Percentiles rank a stretch among this genome's conserved stretches.
Evolutionary conservation across 2,329 filamentous ascomycete genomes (phyloP).

Genomic region (Aspergillus ruber): DNA sequence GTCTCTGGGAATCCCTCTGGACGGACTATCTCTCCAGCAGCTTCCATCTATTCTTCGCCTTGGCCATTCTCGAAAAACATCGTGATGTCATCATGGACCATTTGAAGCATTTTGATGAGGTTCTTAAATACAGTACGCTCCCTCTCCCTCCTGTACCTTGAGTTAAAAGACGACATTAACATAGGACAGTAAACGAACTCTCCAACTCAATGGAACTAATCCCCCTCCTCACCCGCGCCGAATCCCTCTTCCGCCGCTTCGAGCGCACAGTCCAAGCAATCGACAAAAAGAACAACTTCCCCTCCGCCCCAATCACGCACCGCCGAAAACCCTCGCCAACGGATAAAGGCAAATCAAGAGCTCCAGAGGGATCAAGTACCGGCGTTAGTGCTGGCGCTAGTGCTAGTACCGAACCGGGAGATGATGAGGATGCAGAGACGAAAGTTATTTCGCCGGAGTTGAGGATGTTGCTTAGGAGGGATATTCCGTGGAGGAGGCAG

Average conservation of each 20-base stretch:
- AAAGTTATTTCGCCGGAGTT: not conserved
- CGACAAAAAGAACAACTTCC: constrained; percentile 86
- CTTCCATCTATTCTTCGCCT: constrained; percentile 89
- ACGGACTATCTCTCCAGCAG: constrained; percentile 83
- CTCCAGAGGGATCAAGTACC: constrained; percentile 17
- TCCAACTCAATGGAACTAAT: constrained; percentile 88
- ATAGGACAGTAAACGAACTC: constrained; percentile 74
- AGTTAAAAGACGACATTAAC: constrained; percentile 3
- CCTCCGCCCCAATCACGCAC: constrained; percentile 23
- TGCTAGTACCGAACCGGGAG: not conserved
- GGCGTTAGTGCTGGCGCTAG: constrained; percentile 8
- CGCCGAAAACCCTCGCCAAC: no score
- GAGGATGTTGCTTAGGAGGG: not conserved
- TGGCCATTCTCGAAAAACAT: constrained; percentile 93
- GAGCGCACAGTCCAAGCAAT: constrained; percentile 82
- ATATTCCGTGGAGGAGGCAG: not conserved
- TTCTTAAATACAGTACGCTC: constrained; percentile 81
- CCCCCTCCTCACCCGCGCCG: constrained; percentile 77
- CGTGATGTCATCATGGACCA: constrained; percentile 95
- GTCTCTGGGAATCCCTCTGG: constrained; percentile 90
- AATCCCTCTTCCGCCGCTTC: constrained; percentile 81
- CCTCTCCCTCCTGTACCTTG: constrained; percentile 11
- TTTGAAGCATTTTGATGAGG: constrained; percentile 89
- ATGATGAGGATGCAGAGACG: not conserved
- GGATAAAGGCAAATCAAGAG: no score